phyloP scores from a whole-genome alignment of 148 eudicot genomes.

The Mesembryanthemum crystallinum region DNA sequence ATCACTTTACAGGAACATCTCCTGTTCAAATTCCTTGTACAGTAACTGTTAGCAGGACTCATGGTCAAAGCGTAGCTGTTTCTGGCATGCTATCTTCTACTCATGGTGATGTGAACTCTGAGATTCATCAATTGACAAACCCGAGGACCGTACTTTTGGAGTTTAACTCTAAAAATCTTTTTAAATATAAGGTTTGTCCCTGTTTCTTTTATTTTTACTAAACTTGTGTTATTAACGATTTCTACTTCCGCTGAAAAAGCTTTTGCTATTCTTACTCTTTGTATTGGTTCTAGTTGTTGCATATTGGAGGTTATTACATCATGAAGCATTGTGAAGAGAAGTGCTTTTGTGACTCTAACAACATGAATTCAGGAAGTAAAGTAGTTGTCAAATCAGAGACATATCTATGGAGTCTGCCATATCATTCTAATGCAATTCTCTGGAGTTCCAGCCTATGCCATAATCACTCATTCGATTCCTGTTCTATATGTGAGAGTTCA shows the following conservation, averaged over 20 bases:
- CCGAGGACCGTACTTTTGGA: conserved; percentile 59
- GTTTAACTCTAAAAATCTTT: conserved; percentile 51
- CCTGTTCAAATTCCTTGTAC: conserved; percentile 48
- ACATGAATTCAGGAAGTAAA: conserved; percentile 32
- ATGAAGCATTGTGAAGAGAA: conserved; percentile 56
- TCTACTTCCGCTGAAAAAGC: conserved; percentile 2
- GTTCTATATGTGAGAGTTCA: conserved; percentile 22
- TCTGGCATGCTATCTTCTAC: conserved; percentile 36
- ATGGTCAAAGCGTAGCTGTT: conserved; percentile 19
- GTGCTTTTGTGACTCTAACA: conserved; percentile 36
- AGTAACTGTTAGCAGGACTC: conserved; percentile 29
- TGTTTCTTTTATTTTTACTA: conserved; percentile 4
- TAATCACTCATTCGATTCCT: conserved; percentile 21
- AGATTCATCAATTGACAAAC: conserved; percentile 22
- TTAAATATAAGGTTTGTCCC: conserved; percentile 55
- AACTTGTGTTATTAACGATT: conserved; percentile 1
- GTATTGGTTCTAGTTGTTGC: conserved; percentile 51
- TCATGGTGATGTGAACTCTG: conserved; percentile 23
- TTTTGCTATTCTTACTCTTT: conserved; percentile 20
- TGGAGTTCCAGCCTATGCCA: conserved; percentile 23
- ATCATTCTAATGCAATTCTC: conserved; percentile 41
- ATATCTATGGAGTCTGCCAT: conserved; percentile 50
- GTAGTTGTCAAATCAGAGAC: conserved; percentile 38
- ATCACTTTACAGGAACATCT: conserved; percentile 17
- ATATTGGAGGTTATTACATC: conserved; percentile 58